phyloP scores from a whole-genome alignment of 225 moss, liverwort and hornwort genomes.

The Marchantia paleacea region DNA sequence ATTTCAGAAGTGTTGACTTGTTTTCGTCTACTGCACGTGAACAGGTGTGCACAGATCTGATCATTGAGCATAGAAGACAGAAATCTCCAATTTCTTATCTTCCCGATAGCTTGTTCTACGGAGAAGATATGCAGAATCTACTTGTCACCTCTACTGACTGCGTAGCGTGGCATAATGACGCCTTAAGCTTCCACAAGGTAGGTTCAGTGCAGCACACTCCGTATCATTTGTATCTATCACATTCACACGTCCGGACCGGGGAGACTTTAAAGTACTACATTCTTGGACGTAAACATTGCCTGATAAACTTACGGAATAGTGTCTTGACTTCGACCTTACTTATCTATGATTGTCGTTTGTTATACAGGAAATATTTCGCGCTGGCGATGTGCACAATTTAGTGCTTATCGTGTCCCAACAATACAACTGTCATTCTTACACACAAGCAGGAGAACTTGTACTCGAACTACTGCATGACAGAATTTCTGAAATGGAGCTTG shows the following conservation, averaged over 20 bases:
- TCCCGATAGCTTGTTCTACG: slow-evolving; percentile 2
- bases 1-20: neutral
- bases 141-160: neutral
- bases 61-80: neutral
- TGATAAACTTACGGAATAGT: neutral
- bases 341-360: too few species aligned
- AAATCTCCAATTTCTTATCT: neutral
- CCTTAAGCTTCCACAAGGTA: neutral
- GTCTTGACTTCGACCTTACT: neutral
- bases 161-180: slow-evolving; percentile 1
- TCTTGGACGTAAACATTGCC: neutral
- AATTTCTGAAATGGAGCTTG: slow-evolving; percentile 8
- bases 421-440: neutral
- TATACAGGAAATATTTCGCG: neutral
- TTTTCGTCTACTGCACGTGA: neutral
- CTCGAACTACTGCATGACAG: neutral
- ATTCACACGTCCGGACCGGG: neutral
- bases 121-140: neutral
- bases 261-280: neutral
- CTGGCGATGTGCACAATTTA: neutral
- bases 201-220: neutral
- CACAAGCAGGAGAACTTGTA: neutral
- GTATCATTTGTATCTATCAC: neutral
- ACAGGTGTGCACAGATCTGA: neutral
- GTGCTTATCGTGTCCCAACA: neutral